Percentiles rank a stretch among this genome's conserved stretches.
phyloP scores from a whole-genome alignment of 2,329 filamentous ascomycete genomes.

The Pseudogymnoascus sp. region DNA sequence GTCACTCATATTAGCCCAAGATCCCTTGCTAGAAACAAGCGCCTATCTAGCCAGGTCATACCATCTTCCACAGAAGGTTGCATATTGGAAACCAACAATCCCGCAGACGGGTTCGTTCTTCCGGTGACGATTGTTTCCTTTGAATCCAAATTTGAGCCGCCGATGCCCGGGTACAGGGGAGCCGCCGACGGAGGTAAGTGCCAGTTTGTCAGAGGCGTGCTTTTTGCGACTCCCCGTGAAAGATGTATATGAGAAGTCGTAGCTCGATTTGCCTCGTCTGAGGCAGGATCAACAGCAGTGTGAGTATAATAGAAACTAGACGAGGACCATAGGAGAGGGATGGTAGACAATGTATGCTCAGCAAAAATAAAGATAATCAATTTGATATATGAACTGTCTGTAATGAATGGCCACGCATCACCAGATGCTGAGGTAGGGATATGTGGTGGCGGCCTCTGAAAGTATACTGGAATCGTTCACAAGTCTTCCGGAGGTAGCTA shows the following conservation, averaged over 20 bases:
- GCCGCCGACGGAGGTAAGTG: background rate
- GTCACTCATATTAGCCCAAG: background rate
- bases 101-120: slow-evolving; percentile 7
- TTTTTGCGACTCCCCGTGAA: slow-evolving; percentile 35
- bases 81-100: background rate
- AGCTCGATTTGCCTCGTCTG: slow-evolving; percentile 21
- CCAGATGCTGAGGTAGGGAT: background rate
- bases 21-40: background rate
- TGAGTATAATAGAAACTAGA: background rate
- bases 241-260: slow-evolving; percentile 41
- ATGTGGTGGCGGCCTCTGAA: background rate
- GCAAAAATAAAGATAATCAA: background rate
- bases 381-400: background rate
- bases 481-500: background rate
- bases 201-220: slow-evolving; percentile 22
- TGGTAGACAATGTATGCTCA: background rate
- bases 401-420: background rate
- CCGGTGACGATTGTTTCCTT: slow-evolving; percentile 24
- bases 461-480: background rate
- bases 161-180: slow-evolving; percentile 16
- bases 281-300: background rate
- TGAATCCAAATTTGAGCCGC: slow-evolving; percentile 22
- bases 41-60: background rate
- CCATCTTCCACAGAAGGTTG: background rate
- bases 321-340: background rate